Percentiles rank a stretch among this genome's conserved stretches.
Conservation (phyloP, 2,329 filamentous ascomycete genomes). For the Claviceps purpurea region DNA sequence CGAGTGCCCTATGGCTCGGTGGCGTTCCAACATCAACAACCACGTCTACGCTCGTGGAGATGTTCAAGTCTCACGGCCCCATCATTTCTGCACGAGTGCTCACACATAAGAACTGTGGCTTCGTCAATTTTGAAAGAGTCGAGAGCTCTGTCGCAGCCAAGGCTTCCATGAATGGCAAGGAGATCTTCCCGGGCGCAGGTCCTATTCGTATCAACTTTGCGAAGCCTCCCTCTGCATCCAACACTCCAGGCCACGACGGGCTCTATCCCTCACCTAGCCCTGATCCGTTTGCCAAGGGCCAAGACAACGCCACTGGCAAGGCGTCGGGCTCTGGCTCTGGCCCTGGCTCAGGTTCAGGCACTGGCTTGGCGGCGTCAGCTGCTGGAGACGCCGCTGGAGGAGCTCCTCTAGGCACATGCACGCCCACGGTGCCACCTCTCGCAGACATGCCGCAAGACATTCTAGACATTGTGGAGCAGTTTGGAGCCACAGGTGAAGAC, state of each 20-base stretch:
- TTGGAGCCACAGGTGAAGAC: constrained; percentile 76
- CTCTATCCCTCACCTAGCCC: constrained; percentile 85
- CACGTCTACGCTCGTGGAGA: constrained; percentile 83
- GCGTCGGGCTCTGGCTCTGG: too few species aligned
- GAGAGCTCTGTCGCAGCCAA: constrained; percentile 88
- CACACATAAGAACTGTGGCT: constrained; percentile 97
- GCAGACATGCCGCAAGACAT: constrained; percentile 73
- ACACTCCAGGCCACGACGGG: constrained; percentile 79
- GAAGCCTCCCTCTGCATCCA: constrained; percentile 81
- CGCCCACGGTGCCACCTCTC: constrained; percentile 58
- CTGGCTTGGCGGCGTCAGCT: constrained; percentile 21
- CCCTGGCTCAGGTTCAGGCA: constrained; percentile 8
- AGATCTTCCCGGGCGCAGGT: constrained; percentile 94
- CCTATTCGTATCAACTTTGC: constrained; percentile 94
- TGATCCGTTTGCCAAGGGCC: constrained; percentile 57
- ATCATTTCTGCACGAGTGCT: constrained; percentile 87
- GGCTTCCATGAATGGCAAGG: constrained; percentile 80
- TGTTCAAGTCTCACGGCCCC: constrained; percentile 85
- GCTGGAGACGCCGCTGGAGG: constrained; percentile 13
- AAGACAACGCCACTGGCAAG: constrained; percentile 24
- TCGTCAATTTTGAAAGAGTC: constrained; percentile 89
- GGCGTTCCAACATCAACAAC: constrained; percentile 96
- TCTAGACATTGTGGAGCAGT: constrained; percentile 70
- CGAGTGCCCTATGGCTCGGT: constrained; percentile 88
- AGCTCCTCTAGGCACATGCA: constrained; percentile 15